Percentiles rank a stretch among this genome's conserved stretches.
Conservation (phyloP, 169 alveolate species). For the Plasmodium sp. region DNA sequence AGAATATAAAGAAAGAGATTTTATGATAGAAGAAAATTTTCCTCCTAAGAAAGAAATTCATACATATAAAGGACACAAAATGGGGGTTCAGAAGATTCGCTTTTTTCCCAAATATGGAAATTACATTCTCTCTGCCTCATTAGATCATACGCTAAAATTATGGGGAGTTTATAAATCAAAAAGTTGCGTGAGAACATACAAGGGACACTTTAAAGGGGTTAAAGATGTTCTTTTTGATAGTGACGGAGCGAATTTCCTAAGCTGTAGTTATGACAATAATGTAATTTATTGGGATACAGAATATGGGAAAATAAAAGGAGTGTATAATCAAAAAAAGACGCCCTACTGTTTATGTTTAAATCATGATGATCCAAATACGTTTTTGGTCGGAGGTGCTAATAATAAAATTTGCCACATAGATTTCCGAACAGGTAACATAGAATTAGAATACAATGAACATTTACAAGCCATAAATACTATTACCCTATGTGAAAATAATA, state of each 20-base stretch:
- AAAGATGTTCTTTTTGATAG: slow-evolving; percentile 93
- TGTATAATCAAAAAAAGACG: slow-evolving; percentile 90
- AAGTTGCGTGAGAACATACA: slow-evolving; percentile 94
- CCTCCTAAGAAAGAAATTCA: slow-evolving; percentile 94
- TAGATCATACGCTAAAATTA: slow-evolving; percentile 94
- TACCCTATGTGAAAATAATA: slow-evolving; percentile 93
- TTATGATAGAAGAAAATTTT: slow-evolving; percentile 70
- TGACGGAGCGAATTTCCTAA: slow-evolving; percentile 92
- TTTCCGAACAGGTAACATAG: slow-evolving; percentile 90
- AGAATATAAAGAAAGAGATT: slow-evolving; percentile 75
- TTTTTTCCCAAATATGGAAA: slow-evolving; percentile 97
- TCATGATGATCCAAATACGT: slow-evolving; percentile 91
- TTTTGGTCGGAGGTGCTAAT: slow-evolving; percentile 95
- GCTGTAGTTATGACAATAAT: slow-evolving; percentile 94
- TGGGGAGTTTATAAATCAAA: slow-evolving; percentile 94
- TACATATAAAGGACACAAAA: slow-evolving; percentile 94
- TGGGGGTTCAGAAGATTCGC: slow-evolving; percentile 94
- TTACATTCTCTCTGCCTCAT: slow-evolving; percentile 92
- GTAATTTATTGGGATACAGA: slow-evolving; percentile 97
- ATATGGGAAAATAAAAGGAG: slow-evolving; percentile 95
- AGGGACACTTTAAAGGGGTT: slow-evolving; percentile 97
- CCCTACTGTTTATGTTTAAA: slow-evolving; percentile 95
- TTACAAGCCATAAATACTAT: slow-evolving; percentile 94
- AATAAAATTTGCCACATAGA: slow-evolving; percentile 94
- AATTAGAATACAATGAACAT: slow-evolving; percentile 95